Evolutionary conservation across 2,329 filamentous ascomycete genomes (phyloP).

Genomic region (Dothiorella sarmentorum): DNA sequence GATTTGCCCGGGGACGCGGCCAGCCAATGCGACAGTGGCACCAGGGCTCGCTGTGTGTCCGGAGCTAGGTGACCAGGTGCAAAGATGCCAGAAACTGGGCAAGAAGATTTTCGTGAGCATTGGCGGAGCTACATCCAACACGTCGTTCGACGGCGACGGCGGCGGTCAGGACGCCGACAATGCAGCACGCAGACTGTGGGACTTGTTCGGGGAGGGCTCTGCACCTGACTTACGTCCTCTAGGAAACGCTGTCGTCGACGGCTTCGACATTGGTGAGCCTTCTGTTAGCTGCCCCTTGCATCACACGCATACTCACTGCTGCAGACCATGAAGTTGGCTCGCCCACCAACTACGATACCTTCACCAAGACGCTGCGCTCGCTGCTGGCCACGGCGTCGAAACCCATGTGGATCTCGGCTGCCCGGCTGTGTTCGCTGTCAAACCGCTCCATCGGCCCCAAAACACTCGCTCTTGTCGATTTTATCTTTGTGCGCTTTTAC

Average conservation of each 20-base stretch:
- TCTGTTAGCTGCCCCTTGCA: not conserved
- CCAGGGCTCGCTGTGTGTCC: slow-evolving; percentile 5
- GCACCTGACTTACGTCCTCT: not conserved
- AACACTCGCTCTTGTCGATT: slow-evolving; percentile 10
- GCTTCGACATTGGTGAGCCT: slow-evolving; percentile 11
- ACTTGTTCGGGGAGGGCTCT: not conserved
- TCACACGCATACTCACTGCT: not conserved
- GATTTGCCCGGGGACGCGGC: not conserved
- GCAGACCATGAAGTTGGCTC: slow-evolving; percentile 16
- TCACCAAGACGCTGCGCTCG: not conserved
- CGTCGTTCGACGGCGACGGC: not conserved
- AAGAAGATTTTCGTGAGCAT: slow-evolving; percentile 12
- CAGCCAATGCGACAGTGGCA: not conserved
- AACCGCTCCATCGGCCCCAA: not conserved
- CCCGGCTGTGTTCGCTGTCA: not conserved
- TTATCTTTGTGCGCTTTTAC: slow-evolving; percentile 18
- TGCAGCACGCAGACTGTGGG: not conserved
- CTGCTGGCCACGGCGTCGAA: not conserved
- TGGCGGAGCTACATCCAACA: slow-evolving; percentile 7
- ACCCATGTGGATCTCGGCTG: slow-evolving; percentile 14
- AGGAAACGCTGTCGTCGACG: slow-evolving; percentile 1
- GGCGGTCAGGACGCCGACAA: not conserved
- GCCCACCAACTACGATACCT: slow-evolving; percentile 3
- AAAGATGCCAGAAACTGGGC: not conserved
- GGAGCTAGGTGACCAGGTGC: not conserved